These are phyloP conservation scores for Elaeagnus macrophylla DNA, from an alignment of 306 rosid species.

Conservation along the genomic window DNA sequence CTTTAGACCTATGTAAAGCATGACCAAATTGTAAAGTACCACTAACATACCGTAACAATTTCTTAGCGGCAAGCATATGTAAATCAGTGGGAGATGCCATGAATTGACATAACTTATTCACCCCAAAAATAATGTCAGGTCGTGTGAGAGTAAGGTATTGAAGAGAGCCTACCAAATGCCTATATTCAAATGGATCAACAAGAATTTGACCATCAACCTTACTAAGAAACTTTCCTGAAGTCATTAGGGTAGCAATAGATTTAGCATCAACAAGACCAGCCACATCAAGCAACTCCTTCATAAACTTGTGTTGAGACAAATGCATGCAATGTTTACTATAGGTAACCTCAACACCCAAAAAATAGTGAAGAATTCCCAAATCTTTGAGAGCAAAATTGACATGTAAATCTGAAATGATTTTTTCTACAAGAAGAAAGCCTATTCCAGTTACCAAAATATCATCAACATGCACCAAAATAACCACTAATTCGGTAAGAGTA, in stretches of 20 bases:
- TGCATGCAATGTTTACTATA: neutral
- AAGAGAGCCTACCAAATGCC: neutral
- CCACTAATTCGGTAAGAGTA: neutral
- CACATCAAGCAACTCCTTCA: neutral
- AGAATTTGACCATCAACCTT: neutral
- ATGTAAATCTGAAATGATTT: neutral
- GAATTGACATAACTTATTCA: neutral
- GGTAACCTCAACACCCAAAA: neutral
- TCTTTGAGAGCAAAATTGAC: neutral
- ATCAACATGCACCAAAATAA: neutral
- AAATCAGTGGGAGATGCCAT: neutral
- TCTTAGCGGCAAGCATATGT: neutral
- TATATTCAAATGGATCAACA: neutral
- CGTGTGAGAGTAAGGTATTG: neutral
- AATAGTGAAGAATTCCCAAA: neutral
- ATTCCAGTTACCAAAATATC: neutral
- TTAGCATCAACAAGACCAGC: neutral
- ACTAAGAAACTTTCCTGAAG: neutral
- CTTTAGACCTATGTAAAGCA: neutral
- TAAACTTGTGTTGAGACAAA: neutral
- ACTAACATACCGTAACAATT: neutral
- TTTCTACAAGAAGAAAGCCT: neutral
- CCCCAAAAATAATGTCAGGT: neutral
- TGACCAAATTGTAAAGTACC: neutral
- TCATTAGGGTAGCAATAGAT: neutral